Evolutionary conservation across 2,329 filamentous ascomycete genomes (phyloP), one percentile per base, ranked within the genome.

Genomic region (Penicillium sp.): DNA sequence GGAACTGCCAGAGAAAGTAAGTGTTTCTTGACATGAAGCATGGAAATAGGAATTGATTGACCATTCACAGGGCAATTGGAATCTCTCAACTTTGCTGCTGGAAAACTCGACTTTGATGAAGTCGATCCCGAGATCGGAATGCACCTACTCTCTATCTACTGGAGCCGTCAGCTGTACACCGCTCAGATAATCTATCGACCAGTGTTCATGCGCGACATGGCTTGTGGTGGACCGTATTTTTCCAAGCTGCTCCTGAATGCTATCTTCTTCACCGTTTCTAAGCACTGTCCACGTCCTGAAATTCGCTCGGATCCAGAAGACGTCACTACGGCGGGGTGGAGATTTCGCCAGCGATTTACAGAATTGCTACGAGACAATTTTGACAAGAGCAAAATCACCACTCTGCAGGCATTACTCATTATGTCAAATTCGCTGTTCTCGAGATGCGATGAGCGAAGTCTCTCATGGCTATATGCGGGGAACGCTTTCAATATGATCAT

Each of bases 91-190:
- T 70, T 76, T 35, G 66, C 72, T 1, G 67, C 70, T 3, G 73
- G 71, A 1, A 75, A 72, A 45, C 74, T 82, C 2, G 79, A 83
- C 58, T 82, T 84, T 62, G 80, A 83, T 57, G 80, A 78, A 0
- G 71, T 82, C 1, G 75, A 80, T 39, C 75, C 79, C 0, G 75
- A 80, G 14, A 60, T 82, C 2, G 79, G 74, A 8, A 76, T 80
- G 69, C 77, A 81, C 44, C 63, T 83, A 1, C 66, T 82, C 0
- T 72, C 73, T 0, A 66, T 82, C 0, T 76, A 81, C 46, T 81
- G 78, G 77, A 81, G 78, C 57, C 74, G 79, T 13, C 79, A 81
- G 52, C 77, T 80, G 46, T 74, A 79, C 44, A 72, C 76, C 4
- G 70, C 72, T 35, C 61, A 76, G 4, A 69, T 81, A 27, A 77